Percentiles rank a stretch among this genome's conserved stretches.
Evolutionary conservation across 306 rosid species (phyloP).

Genomic region (Cicer yamashitae): DNA sequence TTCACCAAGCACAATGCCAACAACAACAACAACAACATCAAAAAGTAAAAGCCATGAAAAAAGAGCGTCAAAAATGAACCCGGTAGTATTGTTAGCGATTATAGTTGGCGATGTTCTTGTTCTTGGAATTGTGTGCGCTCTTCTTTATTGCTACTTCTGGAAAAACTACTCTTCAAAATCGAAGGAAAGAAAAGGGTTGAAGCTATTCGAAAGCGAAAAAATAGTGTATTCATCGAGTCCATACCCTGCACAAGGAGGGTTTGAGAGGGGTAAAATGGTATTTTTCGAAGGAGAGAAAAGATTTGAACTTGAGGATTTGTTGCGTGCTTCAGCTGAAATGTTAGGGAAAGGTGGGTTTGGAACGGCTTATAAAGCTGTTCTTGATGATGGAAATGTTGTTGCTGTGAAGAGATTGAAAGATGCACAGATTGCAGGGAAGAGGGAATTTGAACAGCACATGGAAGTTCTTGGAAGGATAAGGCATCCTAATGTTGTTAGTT

Average conservation of each 20-base stretch:
- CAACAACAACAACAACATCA: slow-evolving; percentile 27
- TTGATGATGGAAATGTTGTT: slow-evolving; percentile 89
- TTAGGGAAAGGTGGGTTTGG: slow-evolving; percentile 98
- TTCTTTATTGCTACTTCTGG: slow-evolving; percentile 83
- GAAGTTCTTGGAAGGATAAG: slow-evolving; percentile 73
- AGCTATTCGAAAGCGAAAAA: slow-evolving; percentile 77
- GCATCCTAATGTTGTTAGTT: slow-evolving; percentile 70
- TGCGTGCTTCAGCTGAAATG: slow-evolving; percentile 98
- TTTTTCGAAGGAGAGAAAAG: slow-evolving; percentile 86
- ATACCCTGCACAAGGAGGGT: slow-evolving; percentile 66
- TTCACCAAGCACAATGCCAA: slow-evolving; percentile 72
- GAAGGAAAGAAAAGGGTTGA: slow-evolving; percentile 59
- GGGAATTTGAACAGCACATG: slow-evolving; percentile 94
- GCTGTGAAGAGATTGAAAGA: slow-evolving; percentile 94
- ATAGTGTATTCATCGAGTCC: slow-evolving; percentile 92
- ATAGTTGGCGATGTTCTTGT: slow-evolving; percentile 74
- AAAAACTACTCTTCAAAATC: slow-evolving; percentile 55
- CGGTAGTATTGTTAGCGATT: slow-evolving; percentile 66
- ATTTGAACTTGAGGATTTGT: slow-evolving; percentile 89
- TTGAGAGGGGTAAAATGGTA: slow-evolving; percentile 85
- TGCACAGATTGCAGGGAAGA: slow-evolving; percentile 78
- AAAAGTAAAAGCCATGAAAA: slow-evolving; percentile 18
- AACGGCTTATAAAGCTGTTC: slow-evolving; percentile 91
- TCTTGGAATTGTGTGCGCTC: slow-evolving; percentile 56
- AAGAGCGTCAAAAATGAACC: slow-evolving; percentile 57